Conservation (phyloP, 1,284 basidiomycete genomes). For the Volvariella surrecta region DNA sequence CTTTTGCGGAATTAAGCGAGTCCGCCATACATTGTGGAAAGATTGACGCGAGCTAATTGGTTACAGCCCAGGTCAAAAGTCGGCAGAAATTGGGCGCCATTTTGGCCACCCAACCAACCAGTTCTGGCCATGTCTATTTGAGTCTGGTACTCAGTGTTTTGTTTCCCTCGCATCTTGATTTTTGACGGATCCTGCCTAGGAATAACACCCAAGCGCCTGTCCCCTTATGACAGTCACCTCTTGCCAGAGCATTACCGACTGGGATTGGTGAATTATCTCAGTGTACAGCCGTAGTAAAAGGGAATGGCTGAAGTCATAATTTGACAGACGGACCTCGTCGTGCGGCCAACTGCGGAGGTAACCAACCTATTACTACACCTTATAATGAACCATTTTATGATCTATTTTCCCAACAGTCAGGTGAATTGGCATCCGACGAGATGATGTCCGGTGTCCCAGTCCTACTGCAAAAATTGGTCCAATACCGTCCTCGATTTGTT, state of each 20-base stretch:
- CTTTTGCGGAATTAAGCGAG: constrained; percentile 63
- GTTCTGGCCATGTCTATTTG: constrained; percentile 53
- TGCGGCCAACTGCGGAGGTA: constrained; percentile 48
- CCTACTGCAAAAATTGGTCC: constrained; percentile 48
- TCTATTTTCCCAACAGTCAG: constrained; percentile 32
- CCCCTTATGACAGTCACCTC: constrained; percentile 35
- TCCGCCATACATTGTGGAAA: constrained; percentile 5
- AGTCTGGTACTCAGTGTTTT: constrained; percentile 28
- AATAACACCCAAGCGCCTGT: constrained; percentile 37
- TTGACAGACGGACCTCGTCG: constrained; percentile 54
- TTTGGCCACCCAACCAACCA: constrained; percentile 67
- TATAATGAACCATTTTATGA: not conserved
- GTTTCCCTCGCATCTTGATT: not conserved
- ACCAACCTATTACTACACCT: constrained; percentile 3
- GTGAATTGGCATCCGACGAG: constrained; percentile 49
- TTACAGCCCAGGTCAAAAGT: constrained; percentile 47
- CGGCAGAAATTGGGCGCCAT: constrained; percentile 58
- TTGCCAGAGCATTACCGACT: constrained; percentile 38
- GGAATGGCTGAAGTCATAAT: not conserved
- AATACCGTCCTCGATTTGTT: constrained; percentile 48
- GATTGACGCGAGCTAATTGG: not conserved
- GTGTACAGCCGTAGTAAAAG: not conserved
- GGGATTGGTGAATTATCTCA: constrained; percentile 35
- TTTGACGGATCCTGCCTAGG: constrained; percentile 23
- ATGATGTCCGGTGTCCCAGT: constrained; percentile 37